Base-by-base conservation (phyloP, 345 rosid genomes). In the Eutrema yunnanense region DNA sequence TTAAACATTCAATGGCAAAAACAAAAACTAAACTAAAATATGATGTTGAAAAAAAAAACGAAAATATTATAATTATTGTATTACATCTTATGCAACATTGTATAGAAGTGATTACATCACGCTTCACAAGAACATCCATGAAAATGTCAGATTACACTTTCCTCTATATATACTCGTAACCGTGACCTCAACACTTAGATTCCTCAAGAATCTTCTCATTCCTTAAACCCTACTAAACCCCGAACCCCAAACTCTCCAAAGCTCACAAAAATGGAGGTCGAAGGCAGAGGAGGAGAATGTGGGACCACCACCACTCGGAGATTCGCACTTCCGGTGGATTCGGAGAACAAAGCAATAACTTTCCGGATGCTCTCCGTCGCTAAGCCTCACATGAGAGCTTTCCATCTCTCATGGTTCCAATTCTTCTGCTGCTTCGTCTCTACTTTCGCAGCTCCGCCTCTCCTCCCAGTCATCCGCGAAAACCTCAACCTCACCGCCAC, bases 351-450 rank as follows among this genome's bases (percentile, higher is more conserved):
- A 61, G 83, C 98, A 8, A 90, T 90, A 27, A 86, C 79, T 48
- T 88, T 92, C 78, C 83, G 86, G 0, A 63, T 90, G 22, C 83
- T 87, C 71, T 92, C 98, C 3, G n/a, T 73, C 3, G 86, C 92
- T 7, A 84, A 72, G 30, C 96, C 96, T 4, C 98, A 92, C 77
- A 92, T 90, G 98, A 69, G 91, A 60, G 88, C 98, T 27, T 90
- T 92, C 66, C 92, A 92, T 62, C 86, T 92, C 33, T 88, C 96
- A 1, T 92, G 98, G 96, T 46, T 90, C 1, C 90, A 95, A 19
- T 92, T 90, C 81, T 88, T 92, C 59, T 50, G 95, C 12, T 90
- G 96, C 49, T 92, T 92, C 42, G 92, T 92, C 12, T 90, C 98
- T 67, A 86, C 90, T 34, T 92, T 92, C 59, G 96, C 95, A 1